These are phyloP conservation scores for Linaria vulgaris DNA, from an alignment of 257 asterid species.

Conservation along the genomic window DNA sequence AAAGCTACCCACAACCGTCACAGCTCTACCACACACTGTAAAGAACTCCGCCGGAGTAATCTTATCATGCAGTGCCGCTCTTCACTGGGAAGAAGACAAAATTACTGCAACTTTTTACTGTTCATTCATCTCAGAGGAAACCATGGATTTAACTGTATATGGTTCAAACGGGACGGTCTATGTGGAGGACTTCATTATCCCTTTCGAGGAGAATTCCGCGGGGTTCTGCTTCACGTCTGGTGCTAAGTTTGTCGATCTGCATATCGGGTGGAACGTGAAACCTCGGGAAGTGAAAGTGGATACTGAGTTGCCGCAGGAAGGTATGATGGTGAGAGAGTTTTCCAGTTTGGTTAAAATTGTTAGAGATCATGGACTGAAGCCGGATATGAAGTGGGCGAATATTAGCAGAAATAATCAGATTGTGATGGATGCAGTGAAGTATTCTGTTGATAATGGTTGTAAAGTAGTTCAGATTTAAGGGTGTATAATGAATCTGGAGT, in stretches of 20 bases:
- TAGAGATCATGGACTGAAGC: constrained; percentile 28
- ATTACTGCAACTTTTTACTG: constrained; percentile 60
- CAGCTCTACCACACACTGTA: constrained; percentile 48
- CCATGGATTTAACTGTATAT: constrained; percentile 55
- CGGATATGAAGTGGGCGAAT: constrained; percentile 60
- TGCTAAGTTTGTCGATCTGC: constrained; percentile 61
- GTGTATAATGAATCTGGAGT: neutral
- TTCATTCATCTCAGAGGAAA: constrained; percentile 58
- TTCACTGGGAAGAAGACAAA: constrained; percentile 61
- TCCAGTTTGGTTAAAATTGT: constrained; percentile 50
- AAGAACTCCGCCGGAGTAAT: constrained; percentile 65
- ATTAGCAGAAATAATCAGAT: constrained; percentile 58
- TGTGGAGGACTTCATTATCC: constrained; percentile 54
- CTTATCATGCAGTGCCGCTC: constrained; percentile 56
- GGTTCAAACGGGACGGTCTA: constrained; percentile 55
- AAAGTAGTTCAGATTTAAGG: constrained; percentile 45
- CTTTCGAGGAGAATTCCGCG: constrained; percentile 50
- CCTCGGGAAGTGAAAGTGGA: constrained; percentile 49
- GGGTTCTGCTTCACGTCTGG: constrained; percentile 48
- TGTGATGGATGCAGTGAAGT: constrained; percentile 69
- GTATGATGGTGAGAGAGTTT: constrained; percentile 62
- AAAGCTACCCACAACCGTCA: constrained; percentile 59
- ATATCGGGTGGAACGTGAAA: constrained; percentile 69
- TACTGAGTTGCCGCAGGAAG: constrained; percentile 62
- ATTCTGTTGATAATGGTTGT: constrained; percentile 55